A percentile compares a stretch with the other conserved stretches of the same genome.
Evolutionary conservation across 2,329 filamentous ascomycete species (phyloP).

Genomic region (Calonectria pauciramosa): DNA sequence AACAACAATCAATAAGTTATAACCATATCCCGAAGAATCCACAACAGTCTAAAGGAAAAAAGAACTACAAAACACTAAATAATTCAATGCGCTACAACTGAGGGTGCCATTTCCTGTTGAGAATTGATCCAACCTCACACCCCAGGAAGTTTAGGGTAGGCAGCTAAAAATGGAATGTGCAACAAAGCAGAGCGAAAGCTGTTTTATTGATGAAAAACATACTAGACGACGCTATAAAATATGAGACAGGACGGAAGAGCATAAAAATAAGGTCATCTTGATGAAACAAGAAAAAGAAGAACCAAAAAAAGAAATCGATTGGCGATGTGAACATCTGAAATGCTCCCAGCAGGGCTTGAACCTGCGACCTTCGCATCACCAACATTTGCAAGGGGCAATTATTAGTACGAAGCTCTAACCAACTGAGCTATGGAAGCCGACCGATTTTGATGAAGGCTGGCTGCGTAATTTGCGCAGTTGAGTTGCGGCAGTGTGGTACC

Average conservation of each 20-base stretch:
- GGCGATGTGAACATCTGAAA: constrained; percentile 31
- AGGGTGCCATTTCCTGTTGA: neutral
- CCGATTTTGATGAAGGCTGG: constrained; percentile 22
- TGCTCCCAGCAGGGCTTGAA: constrained; percentile 48
- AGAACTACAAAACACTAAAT: neutral
- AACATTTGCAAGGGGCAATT: constrained; percentile 34
- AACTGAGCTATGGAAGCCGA: constrained; percentile 48
- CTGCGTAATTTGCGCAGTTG: neutral
- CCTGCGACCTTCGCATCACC: constrained; percentile 46
- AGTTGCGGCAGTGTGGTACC: neutral
- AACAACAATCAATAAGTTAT: neutral
- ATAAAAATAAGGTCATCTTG: neutral
- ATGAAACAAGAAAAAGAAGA: neutral
- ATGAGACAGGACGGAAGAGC: neutral
- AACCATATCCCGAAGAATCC: neutral
- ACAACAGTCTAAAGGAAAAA: neutral
- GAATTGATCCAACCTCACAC: neutral
- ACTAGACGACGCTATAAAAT: neutral
- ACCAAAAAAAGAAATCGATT: constrained; percentile 24
- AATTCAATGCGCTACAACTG: neutral
- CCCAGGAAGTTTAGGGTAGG: neutral
- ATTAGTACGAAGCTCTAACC: constrained; percentile 49
- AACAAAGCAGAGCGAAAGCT: neutral
- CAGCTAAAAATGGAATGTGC: neutral
- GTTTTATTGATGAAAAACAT: neutral